Base-by-base conservation (phyloP, 1,284 basidiomycete genomes). In the Neolentinus lepideus region DNA sequence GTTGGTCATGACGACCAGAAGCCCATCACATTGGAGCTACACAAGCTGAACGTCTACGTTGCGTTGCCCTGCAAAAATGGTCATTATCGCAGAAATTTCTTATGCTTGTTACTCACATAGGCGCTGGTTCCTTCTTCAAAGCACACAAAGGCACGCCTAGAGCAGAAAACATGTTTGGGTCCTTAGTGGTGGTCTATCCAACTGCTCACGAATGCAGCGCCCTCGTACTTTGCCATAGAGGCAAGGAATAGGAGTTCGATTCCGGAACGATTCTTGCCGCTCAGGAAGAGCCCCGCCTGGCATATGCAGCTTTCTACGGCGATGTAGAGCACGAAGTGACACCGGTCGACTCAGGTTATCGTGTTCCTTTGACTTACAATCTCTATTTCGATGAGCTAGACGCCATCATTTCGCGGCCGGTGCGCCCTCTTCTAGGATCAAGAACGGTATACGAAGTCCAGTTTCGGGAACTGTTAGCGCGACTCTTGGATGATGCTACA, bases 271-370 rank as follows among this genome's bases (percentile, higher is more conserved):
- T 67, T 21, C 58, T 69, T 3, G 51, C 60, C 0, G 26, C 52
- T 1, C 38, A 27, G 0, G 36, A 59, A 0, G 59, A 55, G 0
- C 51, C 58, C 6, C 54, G 52, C 1, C 53, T 75, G n/a, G 67
- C 63, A 0, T 76, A 67, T 48, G 64, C 69, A 25, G 68, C 69
- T 0, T 74, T 77, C 59, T 78, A 69, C 60, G 69, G 73, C 53
- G 75, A 78, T 58, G 68, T 75, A 55, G 70, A 73, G 51, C 74
- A 78, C 59, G 74, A 77, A 59, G 71, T 78, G 29, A 51, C 64
- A 2, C 65, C 66, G 8, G 73, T 78, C 43, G 64, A 59, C 1
- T 67, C 69, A 1, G 76, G 76, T 0, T 60, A 69, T 54, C 67
- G 74, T 2, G 64, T 78, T 21, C 76, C 75, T 14, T 56, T 78